A percentile compares a stretch with the other conserved stretches of the same genome.
phyloP scores from a whole-genome alignment of 257 asterid genomes.

The Perilla frutescens region DNA sequence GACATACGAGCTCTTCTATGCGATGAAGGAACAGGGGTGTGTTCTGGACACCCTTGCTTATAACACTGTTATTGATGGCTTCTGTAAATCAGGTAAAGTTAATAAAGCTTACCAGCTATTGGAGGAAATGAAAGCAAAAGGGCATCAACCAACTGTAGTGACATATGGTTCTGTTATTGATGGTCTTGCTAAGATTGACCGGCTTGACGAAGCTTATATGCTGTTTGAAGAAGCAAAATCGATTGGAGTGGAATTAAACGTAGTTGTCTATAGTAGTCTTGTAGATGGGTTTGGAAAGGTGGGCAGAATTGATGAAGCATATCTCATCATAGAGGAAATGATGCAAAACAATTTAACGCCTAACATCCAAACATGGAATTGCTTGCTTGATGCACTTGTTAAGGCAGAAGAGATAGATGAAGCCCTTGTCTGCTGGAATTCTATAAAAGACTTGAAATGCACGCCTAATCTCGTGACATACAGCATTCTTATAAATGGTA shows the following conservation, averaged over 20 bases:
- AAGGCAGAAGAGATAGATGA: conserved; percentile 93
- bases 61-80: conserved; percentile 89
- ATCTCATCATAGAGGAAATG: conserved; percentile 90
- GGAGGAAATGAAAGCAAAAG: conserved; percentile 93
- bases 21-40: conserved; percentile 90
- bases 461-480: conserved; percentile 65
- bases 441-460: conserved; percentile 83
- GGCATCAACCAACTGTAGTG: conserved; percentile 78
- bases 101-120: conserved; percentile 93
- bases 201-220: conserved; percentile 98
- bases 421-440: conserved; percentile 94
- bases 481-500: conserved; percentile 85
- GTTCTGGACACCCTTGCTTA: conserved; percentile 85
- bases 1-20: conserved; percentile 79
- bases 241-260: conserved; percentile 63
- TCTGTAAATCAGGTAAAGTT: conserved; percentile 92
- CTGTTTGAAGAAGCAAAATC: conserved; percentile 99
- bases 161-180: conserved; percentile 94
- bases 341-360: conserved; percentile 81
- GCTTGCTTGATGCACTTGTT: conserved; percentile 92
- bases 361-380: conserved; percentile 89
- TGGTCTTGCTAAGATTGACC: conserved; percentile 96
- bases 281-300: conserved; percentile 95
- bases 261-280: conserved; percentile 83
- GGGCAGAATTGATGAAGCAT: conserved; percentile 95